Conservation (phyloP, 495 filamentous ascomycete genomes). For the Cudoniella acicularis region DNA sequence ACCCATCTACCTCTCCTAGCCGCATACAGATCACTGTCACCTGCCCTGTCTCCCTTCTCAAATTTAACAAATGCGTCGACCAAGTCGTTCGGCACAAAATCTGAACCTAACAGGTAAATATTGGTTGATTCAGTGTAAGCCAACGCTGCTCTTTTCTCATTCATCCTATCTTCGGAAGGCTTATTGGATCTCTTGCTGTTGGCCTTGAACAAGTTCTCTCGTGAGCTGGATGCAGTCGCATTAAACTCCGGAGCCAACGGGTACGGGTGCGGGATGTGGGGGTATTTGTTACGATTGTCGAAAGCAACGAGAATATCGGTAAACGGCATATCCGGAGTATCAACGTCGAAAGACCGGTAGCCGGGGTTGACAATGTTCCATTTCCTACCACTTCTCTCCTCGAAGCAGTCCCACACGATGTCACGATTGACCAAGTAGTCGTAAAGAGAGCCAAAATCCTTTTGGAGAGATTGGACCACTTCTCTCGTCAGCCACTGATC, state of each 20-base stretch:
- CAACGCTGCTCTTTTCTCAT: slow-evolving; percentile 47
- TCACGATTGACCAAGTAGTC: slow-evolving; percentile 71
- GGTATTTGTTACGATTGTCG: slow-evolving; percentile 58
- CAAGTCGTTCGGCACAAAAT: slow-evolving; percentile 44
- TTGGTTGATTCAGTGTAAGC: slow-evolving; percentile 67
- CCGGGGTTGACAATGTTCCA: slow-evolving; percentile 46
- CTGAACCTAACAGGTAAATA: slow-evolving; percentile 56
- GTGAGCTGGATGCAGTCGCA: slow-evolving; percentile 35
- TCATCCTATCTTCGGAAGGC: slow-evolving; percentile 23
- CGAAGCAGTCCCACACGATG: slow-evolving; percentile 57
- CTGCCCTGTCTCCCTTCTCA: slow-evolving; percentile 53
- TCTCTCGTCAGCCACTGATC: slow-evolving; percentile 58
- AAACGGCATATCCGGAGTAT: slow-evolving; percentile 55
- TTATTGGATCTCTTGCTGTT: slow-evolving; percentile 14
- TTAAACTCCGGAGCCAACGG: slow-evolving; percentile 53
- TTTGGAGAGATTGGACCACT: slow-evolving; percentile 53
- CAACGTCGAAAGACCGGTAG: slow-evolving; percentile 54
- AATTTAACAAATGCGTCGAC: slow-evolving; percentile 62
- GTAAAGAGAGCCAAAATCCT: slow-evolving; percentile 65
- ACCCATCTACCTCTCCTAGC: slow-evolving; percentile 69
- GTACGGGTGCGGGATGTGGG: slow-evolving; percentile 67
- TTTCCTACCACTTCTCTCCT: slow-evolving; percentile 52
- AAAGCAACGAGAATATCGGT: slow-evolving; percentile 67
- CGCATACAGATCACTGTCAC: slow-evolving; percentile 48
- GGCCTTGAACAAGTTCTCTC: slow-evolving; percentile 10